A percentile compares a stretch with the other conserved stretches of the same genome.
Evolutionary conservation across 2,329 filamentous ascomycete genomes (phyloP).

Genomic region (Aspergillus hiratsukae): DNA sequence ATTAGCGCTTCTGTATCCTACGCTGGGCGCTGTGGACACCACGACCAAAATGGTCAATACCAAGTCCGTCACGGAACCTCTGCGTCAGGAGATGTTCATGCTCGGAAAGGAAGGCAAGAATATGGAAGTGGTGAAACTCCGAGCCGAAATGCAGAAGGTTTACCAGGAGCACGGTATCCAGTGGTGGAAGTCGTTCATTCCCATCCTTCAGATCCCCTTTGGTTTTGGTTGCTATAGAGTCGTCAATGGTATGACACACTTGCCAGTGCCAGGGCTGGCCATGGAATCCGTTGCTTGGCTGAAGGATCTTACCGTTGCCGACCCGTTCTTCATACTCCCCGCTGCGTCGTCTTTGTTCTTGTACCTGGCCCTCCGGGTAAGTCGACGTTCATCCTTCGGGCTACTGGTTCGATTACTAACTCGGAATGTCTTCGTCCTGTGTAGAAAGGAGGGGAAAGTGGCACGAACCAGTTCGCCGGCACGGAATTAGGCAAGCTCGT

Average conservation of each 20-base stretch:
- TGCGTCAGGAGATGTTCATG: conserved; percentile 52
- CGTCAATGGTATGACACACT: conserved; percentile 64
- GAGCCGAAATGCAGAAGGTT: conserved; percentile 48
- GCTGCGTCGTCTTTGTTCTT: conserved; percentile 54
- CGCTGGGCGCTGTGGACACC: conserved; percentile 58
- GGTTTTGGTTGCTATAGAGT: conserved; percentile 78
- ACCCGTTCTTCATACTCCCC: conserved; percentile 76
- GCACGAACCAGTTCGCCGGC: conserved; percentile 28
- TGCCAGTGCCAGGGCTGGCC: conserved; percentile 78
- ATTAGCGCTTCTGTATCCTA: conserved; percentile 60
- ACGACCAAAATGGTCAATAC: conserved; percentile 59
- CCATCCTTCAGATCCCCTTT: conserved; percentile 63
- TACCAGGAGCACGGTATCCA: conserved; percentile 54
- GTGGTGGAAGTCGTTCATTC: conserved; percentile 48
- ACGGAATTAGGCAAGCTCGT: conserved; percentile 31
- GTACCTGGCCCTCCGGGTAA: conserved; percentile 56
- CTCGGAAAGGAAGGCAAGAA: conserved; percentile 44
- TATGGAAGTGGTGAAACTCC: conserved; percentile 43
- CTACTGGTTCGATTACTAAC: not conserved
- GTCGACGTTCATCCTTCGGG: conserved; percentile 17
- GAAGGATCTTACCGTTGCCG: conserved; percentile 65
- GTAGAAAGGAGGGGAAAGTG: conserved; percentile 38
- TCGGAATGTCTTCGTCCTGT: not conserved
- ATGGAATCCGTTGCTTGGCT: conserved; percentile 73
- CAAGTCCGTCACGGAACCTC: conserved; percentile 52